Evolutionary conservation across 2,329 filamentous ascomycete genomes (phyloP).

Genomic region (Fusarium pseudocircinatum): DNA sequence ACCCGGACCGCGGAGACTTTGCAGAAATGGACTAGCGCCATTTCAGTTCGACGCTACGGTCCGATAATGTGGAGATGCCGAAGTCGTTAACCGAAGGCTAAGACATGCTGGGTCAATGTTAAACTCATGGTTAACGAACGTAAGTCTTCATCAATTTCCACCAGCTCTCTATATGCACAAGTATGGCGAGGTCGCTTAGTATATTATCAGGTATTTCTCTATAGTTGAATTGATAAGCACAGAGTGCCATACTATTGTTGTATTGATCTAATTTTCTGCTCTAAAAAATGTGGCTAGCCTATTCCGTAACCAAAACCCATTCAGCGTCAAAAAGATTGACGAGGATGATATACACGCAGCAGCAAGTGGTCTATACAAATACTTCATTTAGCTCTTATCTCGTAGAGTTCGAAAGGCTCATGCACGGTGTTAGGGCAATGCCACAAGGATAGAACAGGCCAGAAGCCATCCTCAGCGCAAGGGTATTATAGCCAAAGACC

Average conservation of each 20-base stretch:
- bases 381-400: too few species aligned
- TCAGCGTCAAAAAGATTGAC: neutral
- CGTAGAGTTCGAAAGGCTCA: fast-evolving
- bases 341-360: neutral
- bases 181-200: too few species aligned
- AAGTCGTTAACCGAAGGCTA: neutral
- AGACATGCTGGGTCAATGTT: too few species aligned
- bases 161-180: too few species aligned
- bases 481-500: neutral
- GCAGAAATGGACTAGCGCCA: neutral
- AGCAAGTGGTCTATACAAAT: neutral
- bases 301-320: neutral
- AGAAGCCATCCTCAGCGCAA: neutral
- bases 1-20: neutral
- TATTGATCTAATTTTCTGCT: neutral
- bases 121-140: too few species aligned
- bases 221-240: neutral
- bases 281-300: neutral
- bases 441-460: neutral
- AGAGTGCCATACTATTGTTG: fast-evolving
- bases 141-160: neutral
- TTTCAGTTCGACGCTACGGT: neutral
- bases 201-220: too few species aligned
- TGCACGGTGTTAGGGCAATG: neutral
- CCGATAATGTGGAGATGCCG: neutral